Base-by-base conservation (phyloP, 2,329 filamentous ascomycete genomes). In the Endothia cerciana region DNA sequence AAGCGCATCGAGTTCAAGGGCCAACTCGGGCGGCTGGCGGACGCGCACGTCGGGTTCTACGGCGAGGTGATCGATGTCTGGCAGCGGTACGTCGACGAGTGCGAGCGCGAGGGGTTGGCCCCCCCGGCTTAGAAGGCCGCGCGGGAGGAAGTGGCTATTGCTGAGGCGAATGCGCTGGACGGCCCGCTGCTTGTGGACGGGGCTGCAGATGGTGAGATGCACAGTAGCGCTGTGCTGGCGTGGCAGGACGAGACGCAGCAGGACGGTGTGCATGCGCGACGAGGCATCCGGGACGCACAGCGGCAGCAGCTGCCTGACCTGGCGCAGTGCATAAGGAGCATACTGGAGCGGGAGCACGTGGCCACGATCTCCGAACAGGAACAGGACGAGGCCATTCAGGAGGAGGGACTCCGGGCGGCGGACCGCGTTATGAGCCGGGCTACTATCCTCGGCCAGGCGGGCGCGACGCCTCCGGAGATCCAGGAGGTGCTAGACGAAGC, bases 1-100 rank as follows among this genome's bases (percentile, higher is more conserved):
- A 99, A 99, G 83, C 89, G 92, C 47, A 83, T 92, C 51, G 94
- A 99, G 82, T 96, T 99, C 78, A 92, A 92, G 77, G 87, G 90
- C 70, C 94, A 95, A 71, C 84, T 99, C 60, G 93, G 92, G 2
- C 89, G 87, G 2, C 79, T 99, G 59, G 93, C 94, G 0, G 90
- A 94, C 73, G 89, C 92, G 22, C 93, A 99, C 76, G 88, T 97
- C 49, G 86, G 88, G 13, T 98, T 97, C 77, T 99, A 97, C 76
- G 87, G 87, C 65, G 87, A 86, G 28, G 91, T 93, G 5, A 87
- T 91, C 60, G 88, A 90, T 63, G 91, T 91, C 8, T 99, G 95
- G 95, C 93, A 97, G 80, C 82, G 83, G 68, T 98, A 97, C 74
- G 82, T 98, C n/a, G 83, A 86, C 71, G 92, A 97, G 73, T 94